Base-by-base conservation (phyloP, 305 asterid genomes). In the Andrographis paniculata region DNA sequence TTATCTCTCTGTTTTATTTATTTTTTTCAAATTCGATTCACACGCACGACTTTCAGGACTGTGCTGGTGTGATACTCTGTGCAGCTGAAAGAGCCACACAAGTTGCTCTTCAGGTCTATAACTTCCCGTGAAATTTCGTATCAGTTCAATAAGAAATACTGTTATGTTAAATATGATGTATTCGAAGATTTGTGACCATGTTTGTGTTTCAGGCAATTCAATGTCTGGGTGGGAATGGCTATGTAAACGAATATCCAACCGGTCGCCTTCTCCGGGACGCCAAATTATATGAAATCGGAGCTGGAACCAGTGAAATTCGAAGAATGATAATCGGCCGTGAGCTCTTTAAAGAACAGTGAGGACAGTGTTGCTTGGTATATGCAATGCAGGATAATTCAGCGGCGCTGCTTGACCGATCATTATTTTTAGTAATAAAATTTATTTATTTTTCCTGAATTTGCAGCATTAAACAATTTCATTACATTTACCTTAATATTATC, bases 51-150 rank as follows among this genome's bases (percentile, higher is more conserved):
- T 20, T 67, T 38, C 77, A 91, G 98, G 96, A 91, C 55, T 91
- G 99, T 65, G 96, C 99, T 42, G 99, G 99, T 27, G 95, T 77
- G 39, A 83, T 91, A 62, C 96, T 91, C 14, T 61, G 69, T 52
- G 83, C 96, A 44, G 99, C 96, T 27, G 99, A 91, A 75, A 69
- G 89, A 74, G 96, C 95, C 52, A 91, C 99, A 65, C 96, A 86
- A 79, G 99, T 83, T 67, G 95, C 99, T 65, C 99, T 91, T 61
- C 93, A 91, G 96, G 99, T 91, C 20, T 33, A 33, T 33, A 7
- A 21, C 5, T 0, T 45, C 20, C 18, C 14, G 11, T 17, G 15
- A 56, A 48, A 38, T n/a, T 45, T 33, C 57, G 31, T 36, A n/a
- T n/a, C n/a, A n/a, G n/a, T n/a, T n/a, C n/a, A n/a, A n/a, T n/a